These are phyloP conservation scores for Echium plantagineum DNA, from an alignment of 257 asterid species.

Conservation along the genomic window DNA sequence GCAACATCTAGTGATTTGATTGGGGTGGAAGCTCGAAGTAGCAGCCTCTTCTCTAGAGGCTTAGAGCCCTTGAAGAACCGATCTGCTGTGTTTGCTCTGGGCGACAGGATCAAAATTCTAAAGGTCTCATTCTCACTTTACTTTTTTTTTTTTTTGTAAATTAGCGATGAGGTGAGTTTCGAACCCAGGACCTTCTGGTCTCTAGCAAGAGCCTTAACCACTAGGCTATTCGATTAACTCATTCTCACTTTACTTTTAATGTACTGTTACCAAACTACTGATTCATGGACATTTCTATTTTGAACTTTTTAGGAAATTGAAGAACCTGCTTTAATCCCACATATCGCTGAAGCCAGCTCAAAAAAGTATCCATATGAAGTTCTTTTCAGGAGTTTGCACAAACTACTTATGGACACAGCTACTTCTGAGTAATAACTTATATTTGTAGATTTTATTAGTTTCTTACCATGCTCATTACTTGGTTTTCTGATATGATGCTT, in stretches of 20 bases:
- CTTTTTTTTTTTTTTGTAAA: too few species aligned
- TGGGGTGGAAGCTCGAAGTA: slow-evolving; percentile 93
- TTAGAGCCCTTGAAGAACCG: slow-evolving; percentile 98
- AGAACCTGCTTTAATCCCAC: slow-evolving; percentile 97
- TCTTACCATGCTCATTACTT: not conserved
- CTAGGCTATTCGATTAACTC: too few species aligned
- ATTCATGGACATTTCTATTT: slow-evolving; percentile 3
- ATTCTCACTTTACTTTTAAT: too few species aligned
- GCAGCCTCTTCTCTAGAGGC: slow-evolving; percentile 82
- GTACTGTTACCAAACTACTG: not conserved
- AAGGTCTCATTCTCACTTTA: slow-evolving; percentile 61
- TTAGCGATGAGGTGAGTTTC: too few species aligned
- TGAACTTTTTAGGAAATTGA: slow-evolving; percentile 72
- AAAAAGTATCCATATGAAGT: slow-evolving; percentile 97
- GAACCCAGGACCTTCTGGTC: too few species aligned
- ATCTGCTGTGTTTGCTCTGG: slow-evolving; percentile 95
- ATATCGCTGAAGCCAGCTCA: slow-evolving; percentile 97
- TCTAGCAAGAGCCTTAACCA: too few species aligned
- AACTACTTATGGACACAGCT: slow-evolving; percentile 98
- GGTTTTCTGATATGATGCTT: slow-evolving; percentile 10
- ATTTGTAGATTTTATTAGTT: slow-evolving; percentile 8
- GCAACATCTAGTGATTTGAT: slow-evolving; percentile 96
- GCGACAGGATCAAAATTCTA: slow-evolving; percentile 90
- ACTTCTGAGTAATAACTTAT: slow-evolving; percentile 66
- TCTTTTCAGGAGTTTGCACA: slow-evolving; percentile 97